phyloP scores from a whole-genome alignment of 148 eudicot genomes.

The Camellia japonica region DNA sequence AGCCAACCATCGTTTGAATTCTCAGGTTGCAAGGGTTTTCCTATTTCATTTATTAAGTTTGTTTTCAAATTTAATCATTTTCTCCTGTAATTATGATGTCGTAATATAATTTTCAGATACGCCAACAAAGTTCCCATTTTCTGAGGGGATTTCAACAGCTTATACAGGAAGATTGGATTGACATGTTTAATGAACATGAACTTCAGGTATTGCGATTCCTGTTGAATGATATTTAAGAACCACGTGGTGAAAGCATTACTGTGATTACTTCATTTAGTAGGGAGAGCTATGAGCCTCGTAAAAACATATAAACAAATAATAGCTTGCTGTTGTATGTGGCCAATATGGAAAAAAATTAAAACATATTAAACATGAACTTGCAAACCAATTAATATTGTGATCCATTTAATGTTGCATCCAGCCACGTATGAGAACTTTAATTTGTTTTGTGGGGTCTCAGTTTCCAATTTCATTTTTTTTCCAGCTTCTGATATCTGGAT shows the following conservation, averaged over 20 bases:
- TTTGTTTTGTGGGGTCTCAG: not conserved
- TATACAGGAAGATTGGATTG: slow-evolving; percentile 87
- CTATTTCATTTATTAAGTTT: not conserved
- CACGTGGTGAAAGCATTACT: not conserved
- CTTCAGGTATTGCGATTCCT: slow-evolving; percentile 62
- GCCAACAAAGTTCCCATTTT: slow-evolving; percentile 91
- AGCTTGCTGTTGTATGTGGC: not conserved
- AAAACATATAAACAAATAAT: not conserved
- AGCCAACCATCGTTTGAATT: slow-evolving; percentile 89
- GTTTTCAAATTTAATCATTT: not conserved
- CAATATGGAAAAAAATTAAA: not conserved
- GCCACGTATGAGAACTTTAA: not conserved
- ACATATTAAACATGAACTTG: not conserved
- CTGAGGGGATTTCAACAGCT: slow-evolving; percentile 90
- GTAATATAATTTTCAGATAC: slow-evolving; percentile 56
- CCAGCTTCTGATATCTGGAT: slow-evolving; percentile 90
- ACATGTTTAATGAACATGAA: slow-evolving; percentile 98
- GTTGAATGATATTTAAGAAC: not conserved
- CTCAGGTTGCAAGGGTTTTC: slow-evolving; percentile 52
- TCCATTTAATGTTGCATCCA: slow-evolving; percentile 2
- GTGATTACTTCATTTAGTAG: not conserved
- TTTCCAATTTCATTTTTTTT: not conserved
- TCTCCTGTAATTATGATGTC: slow-evolving; percentile 2
- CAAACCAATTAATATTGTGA: not conserved
- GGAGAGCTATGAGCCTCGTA: not conserved